Percentiles rank a stretch among this genome's conserved stretches.
These are phyloP conservation scores for Lithospermum erythrorhizon DNA, from an alignment of 257 asterid species.

Conservation along the genomic window DNA sequence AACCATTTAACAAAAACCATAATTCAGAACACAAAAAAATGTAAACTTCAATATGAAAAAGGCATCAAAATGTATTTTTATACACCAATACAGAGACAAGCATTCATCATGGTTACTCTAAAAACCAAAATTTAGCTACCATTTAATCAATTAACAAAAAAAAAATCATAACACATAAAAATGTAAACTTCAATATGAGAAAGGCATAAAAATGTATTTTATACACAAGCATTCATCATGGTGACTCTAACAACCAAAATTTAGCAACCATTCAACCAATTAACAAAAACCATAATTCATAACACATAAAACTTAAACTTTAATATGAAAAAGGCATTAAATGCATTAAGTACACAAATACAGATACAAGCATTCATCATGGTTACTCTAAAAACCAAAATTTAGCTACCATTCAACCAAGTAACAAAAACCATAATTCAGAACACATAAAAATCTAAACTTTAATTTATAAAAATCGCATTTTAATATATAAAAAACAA, in stretches of 20 bases:
- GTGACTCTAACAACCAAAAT: conserved; percentile 24
- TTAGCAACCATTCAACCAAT: conserved; percentile 17
- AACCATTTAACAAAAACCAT: conserved; percentile 8
- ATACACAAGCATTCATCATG: conserved; percentile 18
- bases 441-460: background rate
- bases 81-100: background rate
- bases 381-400: conserved; percentile 23
- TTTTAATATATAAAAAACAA: conserved; percentile 4
- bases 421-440: background rate
- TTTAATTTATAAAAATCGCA: too few relatives aligned
- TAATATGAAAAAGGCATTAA: too few relatives aligned
- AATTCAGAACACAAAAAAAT: background rate
- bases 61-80: background rate
- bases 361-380: conserved; percentile 23
- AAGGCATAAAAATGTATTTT: too few relatives aligned
- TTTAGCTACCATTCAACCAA: conserved; percentile 18
- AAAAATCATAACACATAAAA: too few relatives aligned
- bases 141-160: conserved; percentile 12
- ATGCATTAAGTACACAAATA: conserved; percentile 5
- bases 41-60: background rate
- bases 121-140: conserved; percentile 14
- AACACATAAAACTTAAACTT: background rate
- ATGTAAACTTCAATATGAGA: too few relatives aligned
- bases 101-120: conserved; percentile 17
- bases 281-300: background rate